These are phyloP conservation scores for Daldinia loculata DNA, from an alignment of 495 filamentous ascomycete genomes.

Conservation along the genomic window DNA sequence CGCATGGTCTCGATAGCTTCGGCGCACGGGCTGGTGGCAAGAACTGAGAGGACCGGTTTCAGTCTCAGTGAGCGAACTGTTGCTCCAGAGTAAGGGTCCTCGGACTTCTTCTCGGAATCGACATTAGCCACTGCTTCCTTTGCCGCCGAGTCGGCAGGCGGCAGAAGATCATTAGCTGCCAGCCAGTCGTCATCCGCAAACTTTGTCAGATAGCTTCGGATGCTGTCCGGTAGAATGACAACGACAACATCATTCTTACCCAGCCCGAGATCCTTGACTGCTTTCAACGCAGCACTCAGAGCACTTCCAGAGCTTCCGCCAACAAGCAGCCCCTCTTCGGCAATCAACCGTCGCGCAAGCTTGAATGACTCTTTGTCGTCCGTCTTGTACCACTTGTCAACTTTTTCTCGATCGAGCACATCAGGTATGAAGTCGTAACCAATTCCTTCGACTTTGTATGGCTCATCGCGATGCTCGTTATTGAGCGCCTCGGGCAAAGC, in stretches of 20 bases:
- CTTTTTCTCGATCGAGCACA: constrained; percentile 79
- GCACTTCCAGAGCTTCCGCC: constrained; percentile 95
- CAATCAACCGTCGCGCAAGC: constrained; percentile 86
- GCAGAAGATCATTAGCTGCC: constrained; percentile 88
- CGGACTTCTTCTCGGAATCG: constrained; percentile 54
- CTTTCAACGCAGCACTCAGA: constrained; percentile 82
- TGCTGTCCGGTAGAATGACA: constrained; percentile 92
- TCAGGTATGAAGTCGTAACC: constrained; percentile 98
- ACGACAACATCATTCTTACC: constrained; percentile 84
- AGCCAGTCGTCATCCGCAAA: constrained; percentile 99
- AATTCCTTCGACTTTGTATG: constrained; percentile 98
- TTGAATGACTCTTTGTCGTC: constrained; percentile 90
- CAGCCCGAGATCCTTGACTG: constrained; percentile 76
- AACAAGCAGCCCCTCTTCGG: constrained; percentile 93
- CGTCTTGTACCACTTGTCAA: constrained; percentile 99
- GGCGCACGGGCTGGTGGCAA: constrained; percentile 70
- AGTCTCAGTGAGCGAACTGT: constrained; percentile 83
- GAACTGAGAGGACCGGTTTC: constrained; percentile 89
- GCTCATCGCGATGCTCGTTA: constrained; percentile 75
- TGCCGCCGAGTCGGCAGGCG: constrained; percentile 48
- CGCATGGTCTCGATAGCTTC: constrained; percentile 96
- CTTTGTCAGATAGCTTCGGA: constrained; percentile 97
- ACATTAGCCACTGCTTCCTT: constrained; percentile 58
- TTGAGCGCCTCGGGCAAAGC: constrained; percentile 83
- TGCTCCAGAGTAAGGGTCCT: constrained; percentile 71